phyloP scores from a whole-genome alignment of 441 rosid species.

The Biscutella laevigata region DNA sequence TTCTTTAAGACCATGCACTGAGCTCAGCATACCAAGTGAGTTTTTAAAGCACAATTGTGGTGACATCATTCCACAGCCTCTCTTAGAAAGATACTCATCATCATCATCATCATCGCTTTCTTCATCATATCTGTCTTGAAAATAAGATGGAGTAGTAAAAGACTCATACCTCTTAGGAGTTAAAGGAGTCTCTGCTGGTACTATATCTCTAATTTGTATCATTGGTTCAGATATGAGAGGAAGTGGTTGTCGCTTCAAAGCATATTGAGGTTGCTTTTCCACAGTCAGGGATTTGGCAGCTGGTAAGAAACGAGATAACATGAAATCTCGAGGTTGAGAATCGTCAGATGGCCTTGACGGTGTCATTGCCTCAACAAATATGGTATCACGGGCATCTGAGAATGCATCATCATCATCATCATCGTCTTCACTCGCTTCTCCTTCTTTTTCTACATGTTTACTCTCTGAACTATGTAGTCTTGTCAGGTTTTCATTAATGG shows the following conservation, averaged over 20 bases:
- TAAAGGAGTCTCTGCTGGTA: conserved; percentile 28
- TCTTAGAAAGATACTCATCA: conserved; percentile 43
- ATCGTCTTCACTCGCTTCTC: not conserved
- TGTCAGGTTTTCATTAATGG: too few species aligned
- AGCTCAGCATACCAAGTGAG: conserved; percentile 51
- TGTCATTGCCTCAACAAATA: too few species aligned
- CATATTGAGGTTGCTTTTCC: conserved; percentile 46
- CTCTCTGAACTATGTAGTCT: conserved; percentile 33
- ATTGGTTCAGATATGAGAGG: conserved; percentile 34
- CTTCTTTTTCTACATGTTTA: conserved; percentile 3
- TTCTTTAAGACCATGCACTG: conserved; percentile 51
- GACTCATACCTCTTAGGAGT: conserved; percentile 24
- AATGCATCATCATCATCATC: conserved; percentile 33
- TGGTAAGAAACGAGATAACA: conserved; percentile 87
- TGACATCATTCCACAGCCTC: conserved; percentile 67
- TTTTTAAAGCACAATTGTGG: conserved; percentile 69
- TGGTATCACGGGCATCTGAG: conserved; percentile 57
- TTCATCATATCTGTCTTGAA: conserved; percentile 21
- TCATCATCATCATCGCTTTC: conserved; percentile 28
- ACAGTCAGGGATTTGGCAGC: conserved; percentile 87
- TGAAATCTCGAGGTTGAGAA: too few species aligned
- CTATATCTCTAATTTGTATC: conserved; percentile 32
- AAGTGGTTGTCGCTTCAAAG: conserved; percentile 41
- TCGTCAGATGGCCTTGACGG: conserved; percentile 34
- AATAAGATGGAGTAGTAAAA: conserved; percentile 29